These are phyloP conservation scores for Polygonum aviculare DNA, from an alignment of 148 eudicot species.

Conservation along the genomic window DNA sequence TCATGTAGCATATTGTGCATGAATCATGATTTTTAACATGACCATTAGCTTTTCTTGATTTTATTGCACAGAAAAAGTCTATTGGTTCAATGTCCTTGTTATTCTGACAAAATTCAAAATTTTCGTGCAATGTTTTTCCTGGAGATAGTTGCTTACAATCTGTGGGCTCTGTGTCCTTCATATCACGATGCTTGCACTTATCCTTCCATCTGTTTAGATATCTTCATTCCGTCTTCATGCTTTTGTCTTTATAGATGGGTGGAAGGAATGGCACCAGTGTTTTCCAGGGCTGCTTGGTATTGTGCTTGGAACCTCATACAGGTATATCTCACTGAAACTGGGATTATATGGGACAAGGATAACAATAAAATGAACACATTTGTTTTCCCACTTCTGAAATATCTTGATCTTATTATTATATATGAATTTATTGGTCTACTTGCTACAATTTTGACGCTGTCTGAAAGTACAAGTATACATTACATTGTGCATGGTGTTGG, in stretches of 20 bases:
- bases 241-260: conserved; percentile 45
- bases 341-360: background rate
- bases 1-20: background rate
- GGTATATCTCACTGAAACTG: conserved; percentile 25
- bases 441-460: background rate
- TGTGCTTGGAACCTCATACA: conserved; percentile 99
- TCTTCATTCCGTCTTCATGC: conserved; percentile 19
- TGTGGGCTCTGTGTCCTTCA: background rate
- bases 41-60: background rate
- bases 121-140: background rate
- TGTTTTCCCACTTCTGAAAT: background rate
- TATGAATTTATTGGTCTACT: background rate
- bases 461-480: background rate
- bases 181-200: background rate
- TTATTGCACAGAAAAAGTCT: background rate
- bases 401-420: background rate
- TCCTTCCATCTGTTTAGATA: background rate
- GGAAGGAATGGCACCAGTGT: conserved; percentile 99
- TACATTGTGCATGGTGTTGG: background rate
- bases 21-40: background rate
- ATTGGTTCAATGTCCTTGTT: background rate
- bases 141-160: background rate
- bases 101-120: background rate
- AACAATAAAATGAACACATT: background rate
- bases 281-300: conserved; percentile 92